Evolutionary conservation across 495 filamentous ascomycete genomes (phyloP), one percentile per base, ranked within the genome.

Genomic region (Oidiodendron maius): DNA sequence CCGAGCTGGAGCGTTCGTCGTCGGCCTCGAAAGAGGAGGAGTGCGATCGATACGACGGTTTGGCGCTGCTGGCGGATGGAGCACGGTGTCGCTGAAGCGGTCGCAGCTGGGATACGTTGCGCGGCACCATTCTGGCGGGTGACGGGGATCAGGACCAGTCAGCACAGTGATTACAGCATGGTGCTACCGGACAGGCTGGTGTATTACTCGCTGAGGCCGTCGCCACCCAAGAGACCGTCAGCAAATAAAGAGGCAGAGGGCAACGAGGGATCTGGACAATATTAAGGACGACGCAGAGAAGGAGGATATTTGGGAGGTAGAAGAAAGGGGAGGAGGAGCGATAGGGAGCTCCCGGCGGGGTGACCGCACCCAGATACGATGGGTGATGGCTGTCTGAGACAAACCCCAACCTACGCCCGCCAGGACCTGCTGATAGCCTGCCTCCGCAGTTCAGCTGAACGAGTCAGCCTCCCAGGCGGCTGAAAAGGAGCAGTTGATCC

Each of bases 21-120:
- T 81, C 78, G 47, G 78, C 79, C 58, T 81, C 77, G 44, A 76
- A 76, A 9, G 72, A 76, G 0, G 75, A 77, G 30, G 52, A 53
- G 42, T 61, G 46, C 9, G 58, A 61, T 15, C 48, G 46, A 10
- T 36, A 49, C 3, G 58, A 55, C 17, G 21, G 53, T 61, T 57
- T 58, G 18, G 55, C 46, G 36, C 51, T 55, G 49, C 52, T 56
- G 16, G 41, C 22, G 16, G 57, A 57, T 4, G 16, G 28, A 46
- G 36, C 35, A 40, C 50, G 53, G 44, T 49, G 46, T 16, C 28
- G 40, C 40, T 6, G 32, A 10, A 15, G 16, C 12, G 56, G 48
- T 45, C 44, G 41, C 39, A 23, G 41, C 16, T 44, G 48, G 16
- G 34, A 36, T 46, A 43, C 40, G 39, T 12, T 38, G 46, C 45